These are phyloP conservation scores for Sclerotinia trifoliorum DNA, from an alignment of 2,329 filamentous ascomycete species.

Conservation along the genomic window DNA sequence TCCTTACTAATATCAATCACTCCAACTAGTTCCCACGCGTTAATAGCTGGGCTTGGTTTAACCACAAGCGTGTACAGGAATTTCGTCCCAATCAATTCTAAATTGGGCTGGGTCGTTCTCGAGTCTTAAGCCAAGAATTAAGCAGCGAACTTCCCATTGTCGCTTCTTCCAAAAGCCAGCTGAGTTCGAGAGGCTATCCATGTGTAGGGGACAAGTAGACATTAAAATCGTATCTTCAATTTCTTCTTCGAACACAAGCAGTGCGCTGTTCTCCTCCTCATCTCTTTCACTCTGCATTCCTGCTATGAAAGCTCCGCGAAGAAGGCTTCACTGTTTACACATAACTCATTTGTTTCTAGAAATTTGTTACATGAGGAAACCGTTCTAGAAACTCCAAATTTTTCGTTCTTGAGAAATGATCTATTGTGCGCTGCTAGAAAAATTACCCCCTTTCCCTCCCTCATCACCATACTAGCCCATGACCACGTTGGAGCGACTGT, in stretches of 20 bases:
- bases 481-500: neutral
- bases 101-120: too few relatives aligned
- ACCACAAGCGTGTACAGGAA: neutral
- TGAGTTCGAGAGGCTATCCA: neutral
- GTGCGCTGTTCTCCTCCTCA: neutral
- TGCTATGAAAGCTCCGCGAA: neutral
- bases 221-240: neutral
- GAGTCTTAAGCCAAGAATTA: neutral
- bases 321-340: neutral
- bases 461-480: constrained; percentile 7
- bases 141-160: neutral
- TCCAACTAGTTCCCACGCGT: neutral
- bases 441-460: neutral
- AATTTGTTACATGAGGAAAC: neutral
- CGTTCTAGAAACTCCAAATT: neutral
- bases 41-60: neutral
- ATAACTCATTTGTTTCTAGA: neutral
- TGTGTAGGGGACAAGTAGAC: neutral
- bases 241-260: neutral
- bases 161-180: neutral
- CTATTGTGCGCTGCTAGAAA: constrained; percentile 1
- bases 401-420: neutral
- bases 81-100: too few relatives aligned
- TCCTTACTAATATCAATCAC: constrained; percentile 3
- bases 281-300: neutral